Conservation (phyloP, 257 asterid genomes). For the Lantana camara region DNA sequence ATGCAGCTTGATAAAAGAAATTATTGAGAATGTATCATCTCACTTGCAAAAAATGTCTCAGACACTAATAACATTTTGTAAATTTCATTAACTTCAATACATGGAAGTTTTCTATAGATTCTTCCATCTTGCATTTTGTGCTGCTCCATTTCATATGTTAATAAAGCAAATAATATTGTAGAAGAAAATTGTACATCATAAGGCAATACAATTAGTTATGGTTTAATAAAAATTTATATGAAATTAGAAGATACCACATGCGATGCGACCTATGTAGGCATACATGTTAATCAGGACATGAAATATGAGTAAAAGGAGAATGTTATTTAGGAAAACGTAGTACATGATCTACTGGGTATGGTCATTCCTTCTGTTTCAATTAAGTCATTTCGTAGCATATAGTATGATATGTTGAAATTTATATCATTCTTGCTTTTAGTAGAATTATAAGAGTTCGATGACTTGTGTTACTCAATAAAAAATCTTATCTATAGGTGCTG, state of each 20-base stretch:
- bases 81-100: too few relatives aligned
- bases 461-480: slow-evolving; percentile 7
- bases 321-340: too few relatives aligned
- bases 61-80: too few relatives aligned
- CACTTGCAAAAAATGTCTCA: too few relatives aligned
- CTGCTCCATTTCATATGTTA: background rate
- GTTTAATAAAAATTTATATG: too few relatives aligned
- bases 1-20: too few relatives aligned
- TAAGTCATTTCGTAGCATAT: slow-evolving; percentile 9
- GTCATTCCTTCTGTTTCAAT: background rate
- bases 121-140: background rate
- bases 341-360: background rate
- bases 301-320: background rate
- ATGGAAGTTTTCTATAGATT: background rate
- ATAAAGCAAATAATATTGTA: too few relatives aligned
- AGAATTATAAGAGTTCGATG: slow-evolving; percentile 11
- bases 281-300: too few relatives aligned
- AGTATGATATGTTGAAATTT: slow-evolving; percentile 11
- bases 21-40: too few relatives aligned
- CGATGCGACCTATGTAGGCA: too few relatives aligned
- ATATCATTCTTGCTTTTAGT: slow-evolving; percentile 10
- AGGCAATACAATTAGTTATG: too few relatives aligned
- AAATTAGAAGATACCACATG: too few relatives aligned
- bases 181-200: background rate
- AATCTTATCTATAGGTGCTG: slow-evolving; percentile 38